Percentiles rank a stretch among this genome's conserved stretches.
phyloP scores from a whole-genome alignment of 371 early-diverging fungal genomes.

The Actinomortierella wolfii region DNA sequence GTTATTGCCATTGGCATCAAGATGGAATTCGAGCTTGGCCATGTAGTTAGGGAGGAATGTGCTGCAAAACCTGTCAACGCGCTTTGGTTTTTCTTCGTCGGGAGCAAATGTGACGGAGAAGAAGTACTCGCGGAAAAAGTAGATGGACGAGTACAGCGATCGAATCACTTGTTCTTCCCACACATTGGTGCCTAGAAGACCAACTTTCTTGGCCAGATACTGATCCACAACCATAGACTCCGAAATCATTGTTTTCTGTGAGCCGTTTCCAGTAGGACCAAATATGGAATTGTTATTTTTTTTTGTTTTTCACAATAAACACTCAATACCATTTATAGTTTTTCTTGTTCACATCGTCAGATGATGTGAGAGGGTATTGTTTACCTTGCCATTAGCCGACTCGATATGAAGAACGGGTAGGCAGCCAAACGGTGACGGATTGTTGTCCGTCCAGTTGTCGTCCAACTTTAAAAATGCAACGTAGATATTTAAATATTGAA shows the following conservation, averaged over 20 bases:
- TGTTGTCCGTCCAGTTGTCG: conserved; percentile 27
- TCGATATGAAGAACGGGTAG: conserved; percentile 23
- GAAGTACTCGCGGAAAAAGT: conserved; percentile 22
- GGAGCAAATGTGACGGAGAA: not conserved
- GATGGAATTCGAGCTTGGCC: conserved; percentile 27
- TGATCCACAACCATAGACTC: conserved; percentile 27
- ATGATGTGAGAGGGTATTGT: no score
- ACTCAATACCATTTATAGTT: no score
- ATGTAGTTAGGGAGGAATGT: conserved; percentile 9
- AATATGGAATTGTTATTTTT: not conserved
- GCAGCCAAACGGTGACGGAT: not conserved
- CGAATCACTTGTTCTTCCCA: conserved; percentile 26
- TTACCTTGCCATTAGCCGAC: conserved; percentile 11
- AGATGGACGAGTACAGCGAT: conserved; percentile 19
- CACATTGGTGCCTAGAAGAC: conserved; percentile 25
- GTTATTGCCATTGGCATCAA: conserved; percentile 26
- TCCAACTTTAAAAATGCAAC: not conserved
- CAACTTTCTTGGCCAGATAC: conserved; percentile 22
- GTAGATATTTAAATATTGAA: no score
- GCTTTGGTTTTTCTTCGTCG: not conserved
- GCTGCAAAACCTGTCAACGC: conserved; percentile 6
- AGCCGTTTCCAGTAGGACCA: conserved; percentile 6
- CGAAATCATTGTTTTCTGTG: conserved; percentile 1
- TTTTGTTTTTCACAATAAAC: no score
- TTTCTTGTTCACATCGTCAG: no score